phyloP scores from a whole-genome alignment of 192 early-diverging fungal genomes.

The Entophlyctis helioformis region DNA sequence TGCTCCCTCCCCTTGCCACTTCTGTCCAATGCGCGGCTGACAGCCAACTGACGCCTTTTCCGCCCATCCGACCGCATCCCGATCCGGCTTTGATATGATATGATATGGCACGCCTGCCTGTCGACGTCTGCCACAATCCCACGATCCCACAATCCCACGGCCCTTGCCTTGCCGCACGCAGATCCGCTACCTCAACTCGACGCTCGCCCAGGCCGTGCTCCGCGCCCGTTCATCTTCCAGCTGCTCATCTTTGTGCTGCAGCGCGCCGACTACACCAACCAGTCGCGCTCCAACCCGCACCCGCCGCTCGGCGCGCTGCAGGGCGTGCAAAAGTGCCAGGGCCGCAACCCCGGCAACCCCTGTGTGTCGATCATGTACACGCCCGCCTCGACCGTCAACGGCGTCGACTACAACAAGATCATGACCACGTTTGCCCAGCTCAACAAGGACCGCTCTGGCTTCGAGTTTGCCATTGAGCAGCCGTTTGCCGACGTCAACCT shows the following conservation, averaged over 20 bases:
- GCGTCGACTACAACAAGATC: background rate
- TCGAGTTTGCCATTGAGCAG: conserved; percentile 14
- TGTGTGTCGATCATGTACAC: conserved; percentile 57
- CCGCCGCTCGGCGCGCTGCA: conserved; percentile 28
- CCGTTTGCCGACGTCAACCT: no score
- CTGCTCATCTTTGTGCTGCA: conserved; percentile 53
- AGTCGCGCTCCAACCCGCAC: conserved; percentile 12
- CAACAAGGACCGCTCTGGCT: conserved; percentile 25
- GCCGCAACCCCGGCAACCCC: conserved; percentile 18
- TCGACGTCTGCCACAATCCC: no score
- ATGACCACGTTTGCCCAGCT: conserved; percentile 25
- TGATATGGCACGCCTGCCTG: no score
- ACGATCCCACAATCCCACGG: no score
- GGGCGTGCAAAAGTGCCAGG: conserved; percentile 27
- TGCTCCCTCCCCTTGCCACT: no score
- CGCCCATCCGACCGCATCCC: no score
- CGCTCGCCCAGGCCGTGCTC: conserved; percentile 46
- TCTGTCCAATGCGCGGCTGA: no score
- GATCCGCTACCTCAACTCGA: conserved; percentile 48
- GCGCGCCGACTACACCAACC: conserved; percentile 30
- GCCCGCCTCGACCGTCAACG: conserved; percentile 18
- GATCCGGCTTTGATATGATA: no score
- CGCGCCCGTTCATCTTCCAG: conserved; percentile 56
- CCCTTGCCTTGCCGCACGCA: background rate
- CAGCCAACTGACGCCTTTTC: no score